These are phyloP conservation scores for Xylariaceae sp. DNA, from an alignment of 2,329 filamentous ascomycete genomes.

Conservation along the genomic window DNA sequence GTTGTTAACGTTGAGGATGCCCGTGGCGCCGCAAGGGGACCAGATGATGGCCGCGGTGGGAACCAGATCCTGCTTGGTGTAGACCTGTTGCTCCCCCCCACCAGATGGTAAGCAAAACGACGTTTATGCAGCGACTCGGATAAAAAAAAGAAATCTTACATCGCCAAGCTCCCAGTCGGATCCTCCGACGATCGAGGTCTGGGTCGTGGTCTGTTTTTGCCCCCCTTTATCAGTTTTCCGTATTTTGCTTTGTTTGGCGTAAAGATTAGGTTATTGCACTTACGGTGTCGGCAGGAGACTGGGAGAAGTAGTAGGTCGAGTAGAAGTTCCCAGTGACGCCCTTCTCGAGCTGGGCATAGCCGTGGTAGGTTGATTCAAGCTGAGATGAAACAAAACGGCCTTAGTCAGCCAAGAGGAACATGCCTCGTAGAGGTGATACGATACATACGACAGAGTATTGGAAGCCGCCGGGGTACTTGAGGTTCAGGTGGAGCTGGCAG, in stretches of 20 bases:
- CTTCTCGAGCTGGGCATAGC: slow-evolving; percentile 41
- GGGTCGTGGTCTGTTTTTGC: slow-evolving; percentile 34
- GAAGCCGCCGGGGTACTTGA: slow-evolving; percentile 43
- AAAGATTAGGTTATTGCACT: slow-evolving; percentile 12
- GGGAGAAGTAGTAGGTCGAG: slow-evolving; percentile 44
- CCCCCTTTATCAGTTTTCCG: slow-evolving; percentile 3
- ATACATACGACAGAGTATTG: slow-evolving; percentile 36
- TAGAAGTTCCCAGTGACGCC: slow-evolving; percentile 41
- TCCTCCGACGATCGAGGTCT: slow-evolving; percentile 39
- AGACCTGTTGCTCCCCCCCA: slow-evolving; percentile 29
- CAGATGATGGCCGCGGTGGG: slow-evolving; percentile 41
- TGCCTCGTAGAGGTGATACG: background rate
- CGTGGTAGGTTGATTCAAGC: slow-evolving; percentile 44
- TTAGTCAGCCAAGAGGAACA: background rate
- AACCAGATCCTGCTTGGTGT: slow-evolving; percentile 41
- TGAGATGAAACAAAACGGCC: background rate
- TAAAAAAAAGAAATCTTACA: slow-evolving; percentile 9
- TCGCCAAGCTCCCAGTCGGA: slow-evolving; percentile 36
- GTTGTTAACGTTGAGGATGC: slow-evolving; percentile 45
- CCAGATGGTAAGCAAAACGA: no score
- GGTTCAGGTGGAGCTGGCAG: slow-evolving; percentile 42
- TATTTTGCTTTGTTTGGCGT: background rate
- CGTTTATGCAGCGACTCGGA: background rate
- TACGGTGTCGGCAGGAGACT: slow-evolving; percentile 38
- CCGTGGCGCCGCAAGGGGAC: slow-evolving; percentile 40